Conservation (phyloP, 1,284 basidiomycete genomes). For the Tilletia indica region DNA sequence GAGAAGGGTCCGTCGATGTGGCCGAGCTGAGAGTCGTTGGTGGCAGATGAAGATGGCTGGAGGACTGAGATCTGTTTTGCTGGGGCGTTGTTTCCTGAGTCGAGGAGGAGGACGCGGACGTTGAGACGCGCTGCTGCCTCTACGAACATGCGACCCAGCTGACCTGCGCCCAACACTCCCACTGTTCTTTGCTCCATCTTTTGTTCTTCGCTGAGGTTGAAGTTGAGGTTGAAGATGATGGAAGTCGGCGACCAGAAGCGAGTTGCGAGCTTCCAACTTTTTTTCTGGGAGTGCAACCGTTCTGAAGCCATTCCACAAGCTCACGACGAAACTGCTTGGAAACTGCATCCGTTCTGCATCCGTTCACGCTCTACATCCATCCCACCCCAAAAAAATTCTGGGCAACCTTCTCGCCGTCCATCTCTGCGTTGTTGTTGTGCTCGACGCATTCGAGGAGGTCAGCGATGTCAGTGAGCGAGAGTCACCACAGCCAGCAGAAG, state of each 20-base stretch:
- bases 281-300: no score
- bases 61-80: conserved; percentile 76
- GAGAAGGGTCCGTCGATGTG: conserved; percentile 90
- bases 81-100: conserved; percentile 74
- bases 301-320: no score
- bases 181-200: conserved; percentile 40
- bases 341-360: no score
- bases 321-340: no score
- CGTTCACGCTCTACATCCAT: no score
- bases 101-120: conserved; percentile 82
- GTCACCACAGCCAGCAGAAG: conserved; percentile 43
- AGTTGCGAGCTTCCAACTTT: no score
- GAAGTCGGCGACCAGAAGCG: no score
- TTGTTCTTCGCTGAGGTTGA: background rate
- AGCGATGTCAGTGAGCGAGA: background rate
- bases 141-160: conserved; percentile 95
- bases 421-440: no score
- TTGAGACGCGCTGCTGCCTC: conserved; percentile 85
- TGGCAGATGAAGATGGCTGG: conserved; percentile 57
- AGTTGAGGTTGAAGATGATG: background rate
- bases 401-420: no score
- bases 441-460: background rate
- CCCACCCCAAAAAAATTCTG: no score
- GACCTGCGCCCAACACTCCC: conserved; percentile 73
- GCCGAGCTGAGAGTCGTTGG: conserved; percentile 22